phyloP scores from a whole-genome alignment of 495 filamentous ascomycete genomes.

The Tetracladium setigerum region DNA sequence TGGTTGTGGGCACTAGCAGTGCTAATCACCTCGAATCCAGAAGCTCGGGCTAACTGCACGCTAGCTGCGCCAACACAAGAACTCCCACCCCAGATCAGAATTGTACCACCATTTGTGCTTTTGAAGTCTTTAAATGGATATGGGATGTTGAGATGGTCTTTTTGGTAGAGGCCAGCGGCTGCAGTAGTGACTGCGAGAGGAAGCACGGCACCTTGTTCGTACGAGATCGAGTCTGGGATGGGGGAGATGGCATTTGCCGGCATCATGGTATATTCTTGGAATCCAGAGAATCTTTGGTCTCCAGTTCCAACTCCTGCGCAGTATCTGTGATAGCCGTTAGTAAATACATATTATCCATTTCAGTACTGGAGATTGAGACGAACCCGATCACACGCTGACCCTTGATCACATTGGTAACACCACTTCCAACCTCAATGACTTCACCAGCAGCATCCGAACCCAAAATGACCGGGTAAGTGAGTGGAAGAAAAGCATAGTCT shows the following conservation, averaged over 20 bases:
- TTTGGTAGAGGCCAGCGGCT: conserved; percentile 29
- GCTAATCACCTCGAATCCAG: conserved; percentile 30
- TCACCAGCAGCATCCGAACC: conserved; percentile 49
- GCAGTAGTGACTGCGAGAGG: conserved; percentile 34
- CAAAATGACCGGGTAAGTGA: conserved; percentile 42
- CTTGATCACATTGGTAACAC: conserved; percentile 32
- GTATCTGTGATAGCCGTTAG: too few species aligned
- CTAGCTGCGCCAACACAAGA: conserved; percentile 26
- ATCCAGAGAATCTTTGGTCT: too few species aligned
- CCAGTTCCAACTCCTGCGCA: conserved; percentile 8
- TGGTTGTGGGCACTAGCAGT: conserved; percentile 29
- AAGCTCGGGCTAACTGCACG: conserved; percentile 29
- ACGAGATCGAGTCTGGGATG: conserved; percentile 32
- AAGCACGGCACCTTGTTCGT: conserved; percentile 32
- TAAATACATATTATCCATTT: too few species aligned
- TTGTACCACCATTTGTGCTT: background rate
- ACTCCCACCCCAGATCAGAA: conserved; percentile 14
- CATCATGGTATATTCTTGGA: conserved; percentile 10
- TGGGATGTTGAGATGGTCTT: conserved; percentile 2
- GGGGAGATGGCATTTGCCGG: conserved; percentile 11
- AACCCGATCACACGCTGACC: conserved; percentile 34
- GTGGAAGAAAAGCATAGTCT: conserved; percentile 2
- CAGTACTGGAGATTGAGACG: background rate
- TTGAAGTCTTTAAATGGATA: background rate
- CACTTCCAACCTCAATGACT: conserved; percentile 39